phyloP scores from a whole-genome alignment of 2,329 filamentous ascomycete species.

The Neonectria punicea region DNA sequence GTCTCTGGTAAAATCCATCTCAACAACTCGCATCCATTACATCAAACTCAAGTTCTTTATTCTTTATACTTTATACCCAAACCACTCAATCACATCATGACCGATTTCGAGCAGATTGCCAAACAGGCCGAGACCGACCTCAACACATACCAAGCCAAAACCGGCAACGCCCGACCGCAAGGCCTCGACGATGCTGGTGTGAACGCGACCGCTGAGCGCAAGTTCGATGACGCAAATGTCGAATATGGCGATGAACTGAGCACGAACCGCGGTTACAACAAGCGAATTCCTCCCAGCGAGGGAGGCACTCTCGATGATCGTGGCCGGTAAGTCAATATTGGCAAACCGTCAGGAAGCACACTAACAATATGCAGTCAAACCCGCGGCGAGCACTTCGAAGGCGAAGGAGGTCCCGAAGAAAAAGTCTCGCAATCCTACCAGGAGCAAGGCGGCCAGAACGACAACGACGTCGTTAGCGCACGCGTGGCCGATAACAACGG shows the following conservation, averaged over 20 bases:
- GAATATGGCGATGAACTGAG: conserved; percentile 56
- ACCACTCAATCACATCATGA: conserved; percentile 33
- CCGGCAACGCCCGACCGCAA: conserved; percentile 53
- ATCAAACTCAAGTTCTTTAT: background rate
- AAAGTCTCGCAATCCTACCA: conserved; percentile 45
- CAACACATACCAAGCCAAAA: conserved; percentile 61
- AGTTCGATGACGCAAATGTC: conserved; percentile 49
- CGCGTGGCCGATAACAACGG: background rate
- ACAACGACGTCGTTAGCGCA: background rate
- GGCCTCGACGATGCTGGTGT: conserved; percentile 55
- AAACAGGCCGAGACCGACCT: conserved; percentile 59
- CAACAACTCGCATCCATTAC: background rate
- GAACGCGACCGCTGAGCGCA: conserved; percentile 53
- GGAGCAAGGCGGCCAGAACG: background rate
- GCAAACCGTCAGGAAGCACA: background rate
- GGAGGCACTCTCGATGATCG: conserved; percentile 56
- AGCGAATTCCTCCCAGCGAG: conserved; percentile 57
- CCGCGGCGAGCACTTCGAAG: conserved; percentile 56
- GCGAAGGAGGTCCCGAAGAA: conserved; percentile 54
- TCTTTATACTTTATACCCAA: background rate
- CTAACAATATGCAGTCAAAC: conserved; percentile 51
- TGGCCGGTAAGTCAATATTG: conserved; percentile 51
- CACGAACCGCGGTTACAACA: conserved; percentile 58
- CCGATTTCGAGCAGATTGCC: conserved; percentile 55
- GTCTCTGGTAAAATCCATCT: background rate